These are phyloP conservation scores for Trichosporon faecale DNA, from an alignment of 1,284 basidiomycete genomes.

Conservation along the genomic window DNA sequence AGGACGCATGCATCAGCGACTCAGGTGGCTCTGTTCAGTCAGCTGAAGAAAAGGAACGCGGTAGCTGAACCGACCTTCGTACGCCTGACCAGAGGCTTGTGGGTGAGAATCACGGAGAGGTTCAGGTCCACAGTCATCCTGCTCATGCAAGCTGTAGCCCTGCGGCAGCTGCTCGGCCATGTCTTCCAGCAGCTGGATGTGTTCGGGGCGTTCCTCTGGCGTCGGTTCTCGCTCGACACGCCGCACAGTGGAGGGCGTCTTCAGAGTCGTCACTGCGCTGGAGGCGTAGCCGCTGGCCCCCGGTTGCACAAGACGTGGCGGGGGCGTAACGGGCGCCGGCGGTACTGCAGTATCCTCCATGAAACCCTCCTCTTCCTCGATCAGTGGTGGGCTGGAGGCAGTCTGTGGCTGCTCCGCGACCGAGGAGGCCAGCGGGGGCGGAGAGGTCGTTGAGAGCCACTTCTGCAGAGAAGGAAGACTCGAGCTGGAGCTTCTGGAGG, in stretches of 20 bases:
- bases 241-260: neutral
- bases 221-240: neutral
- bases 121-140: neutral
- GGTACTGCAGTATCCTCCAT: neutral
- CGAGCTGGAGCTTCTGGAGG: neutral
- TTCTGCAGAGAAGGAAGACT: neutral
- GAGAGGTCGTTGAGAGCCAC: neutral
- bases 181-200: neutral
- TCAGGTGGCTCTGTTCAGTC: neutral
- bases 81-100: neutral
- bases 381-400: neutral
- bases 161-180: neutral
- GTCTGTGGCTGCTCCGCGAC: neutral
- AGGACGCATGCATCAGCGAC: neutral
- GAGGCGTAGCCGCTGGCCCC: neutral
- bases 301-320: neutral
- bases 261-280: neutral
- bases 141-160: neutral
- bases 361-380: neutral
- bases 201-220: neutral
- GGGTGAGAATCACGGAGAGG: neutral
- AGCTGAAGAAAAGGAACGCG: neutral
- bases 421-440: neutral
- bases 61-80: too few relatives aligned
- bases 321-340: neutral